Evolutionary conservation across 108 stramenopile species (phyloP), one percentile per base, ranked within the genome.

Genomic region (Nitzschia putrida): DNA sequence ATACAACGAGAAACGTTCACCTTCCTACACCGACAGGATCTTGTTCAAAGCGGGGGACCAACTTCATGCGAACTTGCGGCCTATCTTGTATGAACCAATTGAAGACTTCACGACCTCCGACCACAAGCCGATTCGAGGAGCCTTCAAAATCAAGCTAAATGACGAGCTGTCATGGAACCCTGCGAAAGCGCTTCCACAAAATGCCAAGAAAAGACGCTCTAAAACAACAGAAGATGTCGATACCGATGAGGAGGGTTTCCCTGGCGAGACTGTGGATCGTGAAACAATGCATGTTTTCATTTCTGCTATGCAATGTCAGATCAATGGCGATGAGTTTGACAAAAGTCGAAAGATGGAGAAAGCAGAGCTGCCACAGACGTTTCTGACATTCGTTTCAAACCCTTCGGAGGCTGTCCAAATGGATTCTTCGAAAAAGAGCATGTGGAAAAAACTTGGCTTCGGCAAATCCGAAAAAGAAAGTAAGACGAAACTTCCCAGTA

Each of bases 61-160:
- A 37, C 54, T 86, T 24, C 83, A 83, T 0, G 16, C 57, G 11
- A 57, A 55, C 4, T 22, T 93, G 3, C 52, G 57, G 6, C 81
- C 81, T 10, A 50, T 83, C 3, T 50, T 81, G 22, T 92, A 90
- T 64, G 85, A 84, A 49, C 83, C 88, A 20, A 73, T 88, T 37
- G 69, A 77, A 3, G 49, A 77, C 22, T 91, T 85, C 53, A 74
- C 78, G 5, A 70, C 87, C 24, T 81, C 79, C 18, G 89, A 93
- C 64, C 95, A 96, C 84, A 96, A 96, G 66, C 95, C 95, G 2
- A 74, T 96, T 18, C 80, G 88, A 29, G 89, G 79, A 10, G 81
- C 77, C 7, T 82, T 80, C 61, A 49, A 55, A 38, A 72, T 84
- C 49, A 37, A 65, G 24, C 49, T 80, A 11, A 84, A 84, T 43